Evolutionary conservation across 2,329 filamentous ascomycete genomes (phyloP).

Genomic region (Helotiales sp.): DNA sequence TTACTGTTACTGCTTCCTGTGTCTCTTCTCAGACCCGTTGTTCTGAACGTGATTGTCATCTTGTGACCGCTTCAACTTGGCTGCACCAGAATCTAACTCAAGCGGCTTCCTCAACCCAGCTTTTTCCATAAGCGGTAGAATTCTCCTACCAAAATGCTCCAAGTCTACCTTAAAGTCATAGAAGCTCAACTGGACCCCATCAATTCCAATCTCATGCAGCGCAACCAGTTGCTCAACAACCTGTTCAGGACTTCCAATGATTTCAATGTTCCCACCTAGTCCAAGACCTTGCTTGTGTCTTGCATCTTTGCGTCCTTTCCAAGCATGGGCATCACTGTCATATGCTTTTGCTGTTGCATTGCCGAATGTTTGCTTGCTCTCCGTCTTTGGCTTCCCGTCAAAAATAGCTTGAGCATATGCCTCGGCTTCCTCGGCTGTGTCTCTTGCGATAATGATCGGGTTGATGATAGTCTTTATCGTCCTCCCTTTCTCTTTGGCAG

Average conservation of each 20-base stretch:
- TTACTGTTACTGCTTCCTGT: too few species aligned
- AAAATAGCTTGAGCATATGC: constrained; percentile 23
- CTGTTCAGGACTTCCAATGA: constrained; percentile 25
- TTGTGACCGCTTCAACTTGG: too few species aligned
- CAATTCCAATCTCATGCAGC: constrained; percentile 26
- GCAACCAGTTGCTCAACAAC: constrained; percentile 25
- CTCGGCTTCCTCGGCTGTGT: constrained; percentile 26
- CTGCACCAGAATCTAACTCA: not conserved
- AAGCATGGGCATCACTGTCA: constrained; percentile 30
- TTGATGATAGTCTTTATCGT: not conserved
- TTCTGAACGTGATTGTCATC: too few species aligned
- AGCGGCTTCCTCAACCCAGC: not conserved
- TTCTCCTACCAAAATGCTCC: constrained; percentile 25
- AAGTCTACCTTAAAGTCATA: constrained; percentile 26
- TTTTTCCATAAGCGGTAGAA: constrained; percentile 26
- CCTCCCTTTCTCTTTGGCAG: not conserved
- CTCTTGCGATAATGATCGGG: constrained; percentile 22
- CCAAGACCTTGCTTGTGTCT: constrained; percentile 22
- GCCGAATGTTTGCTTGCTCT: constrained; percentile 8
- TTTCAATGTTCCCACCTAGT: constrained; percentile 26
- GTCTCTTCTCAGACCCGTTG: too few species aligned
- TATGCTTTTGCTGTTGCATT: constrained; percentile 12
- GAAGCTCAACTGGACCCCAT: constrained; percentile 28
- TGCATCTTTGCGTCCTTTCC: constrained; percentile 22
- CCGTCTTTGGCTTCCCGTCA: constrained; percentile 11